Conservation (phyloP, 2,329 filamentous ascomycete genomes). For the Penicillium aurantiogriseum region DNA sequence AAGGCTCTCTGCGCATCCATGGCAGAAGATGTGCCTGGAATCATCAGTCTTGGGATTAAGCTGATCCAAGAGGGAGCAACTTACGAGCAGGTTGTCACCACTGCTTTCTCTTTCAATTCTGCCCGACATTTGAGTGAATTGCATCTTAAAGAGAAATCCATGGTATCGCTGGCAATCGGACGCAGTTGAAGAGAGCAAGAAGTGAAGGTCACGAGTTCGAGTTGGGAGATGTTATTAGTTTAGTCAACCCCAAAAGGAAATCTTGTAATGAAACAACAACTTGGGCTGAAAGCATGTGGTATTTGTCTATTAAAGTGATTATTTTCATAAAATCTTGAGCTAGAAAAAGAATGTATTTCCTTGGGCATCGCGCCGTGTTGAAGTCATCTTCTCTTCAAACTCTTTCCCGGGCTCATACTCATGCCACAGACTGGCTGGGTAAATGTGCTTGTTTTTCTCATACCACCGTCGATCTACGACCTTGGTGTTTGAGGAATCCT, state of each 20-base stretch:
- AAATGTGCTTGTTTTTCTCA: constrained; percentile 96
- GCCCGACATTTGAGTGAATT: constrained; percentile 75
- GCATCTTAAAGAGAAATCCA: constrained; percentile 76
- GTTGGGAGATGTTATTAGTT: background rate
- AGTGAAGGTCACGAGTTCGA: constrained; percentile 11
- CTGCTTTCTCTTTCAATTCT: constrained; percentile 66
- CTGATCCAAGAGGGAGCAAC: constrained; percentile 15
- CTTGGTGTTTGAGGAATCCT: constrained; percentile 81
- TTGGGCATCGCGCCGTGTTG: constrained; percentile 73
- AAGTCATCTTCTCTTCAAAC: constrained; percentile 62
- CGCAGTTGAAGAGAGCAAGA: constrained; percentile 6
- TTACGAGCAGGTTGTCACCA: constrained; percentile 88
- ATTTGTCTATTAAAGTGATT: constrained; percentile 15
- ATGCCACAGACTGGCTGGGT: constrained; percentile 92
- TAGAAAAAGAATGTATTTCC: constrained; percentile 91
- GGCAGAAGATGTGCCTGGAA: constrained; percentile 78
- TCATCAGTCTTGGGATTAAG: constrained; percentile 10
- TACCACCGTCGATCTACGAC: constrained; percentile 97
- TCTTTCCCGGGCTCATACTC: constrained; percentile 90
- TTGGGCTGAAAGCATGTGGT: constrained; percentile 3
- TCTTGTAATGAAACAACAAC: background rate
- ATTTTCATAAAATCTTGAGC: constrained; percentile 5
- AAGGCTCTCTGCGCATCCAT: constrained; percentile 65
- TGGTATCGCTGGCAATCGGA: constrained; percentile 37
- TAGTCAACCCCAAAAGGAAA: background rate